Evolutionary conservation across 768 basidiomycete genomes (phyloP).

Genomic region (Daedaleopsis sinensis): DNA sequence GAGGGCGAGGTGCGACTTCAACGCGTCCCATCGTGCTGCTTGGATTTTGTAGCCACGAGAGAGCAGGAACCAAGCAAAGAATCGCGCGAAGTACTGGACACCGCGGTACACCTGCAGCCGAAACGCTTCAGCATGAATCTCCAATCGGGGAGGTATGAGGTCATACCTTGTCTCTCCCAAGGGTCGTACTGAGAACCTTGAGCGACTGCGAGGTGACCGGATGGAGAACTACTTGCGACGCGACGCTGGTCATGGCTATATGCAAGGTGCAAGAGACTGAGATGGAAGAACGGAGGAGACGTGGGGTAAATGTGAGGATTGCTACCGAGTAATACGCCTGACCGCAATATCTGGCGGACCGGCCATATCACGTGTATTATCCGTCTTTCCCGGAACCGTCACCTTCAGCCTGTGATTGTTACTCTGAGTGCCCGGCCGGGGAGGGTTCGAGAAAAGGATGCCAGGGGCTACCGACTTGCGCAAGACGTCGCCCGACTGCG

Average conservation of each 20-base stretch:
- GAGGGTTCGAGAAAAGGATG: too few relatives aligned
- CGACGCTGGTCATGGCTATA: conserved; percentile 43
- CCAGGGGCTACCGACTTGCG: too few relatives aligned
- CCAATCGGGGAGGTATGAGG: neutral
- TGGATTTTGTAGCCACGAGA: conserved; percentile 69
- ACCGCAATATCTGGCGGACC: conserved; percentile 15
- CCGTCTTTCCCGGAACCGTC: conserved; percentile 14
- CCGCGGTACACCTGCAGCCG: conserved; percentile 76
- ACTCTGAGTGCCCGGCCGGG: too few relatives aligned
- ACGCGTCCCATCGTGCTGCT: conserved; percentile 76
- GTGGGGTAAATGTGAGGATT: neutral
- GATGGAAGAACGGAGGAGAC: conserved; percentile 1
- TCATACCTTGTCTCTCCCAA: conserved; percentile 88
- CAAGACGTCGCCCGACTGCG: neutral
- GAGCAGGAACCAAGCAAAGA: conserved; percentile 83
- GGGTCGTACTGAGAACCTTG: conserved; percentile 77
- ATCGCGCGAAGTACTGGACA: conserved; percentile 87
- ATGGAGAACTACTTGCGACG: conserved; percentile 83
- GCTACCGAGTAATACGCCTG: conserved; percentile 1
- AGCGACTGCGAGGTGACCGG: conserved; percentile 76
- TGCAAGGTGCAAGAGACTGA: neutral
- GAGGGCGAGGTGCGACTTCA: conserved; percentile 84
- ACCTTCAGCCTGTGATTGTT: too few relatives aligned
- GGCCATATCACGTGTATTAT: conserved; percentile 31
- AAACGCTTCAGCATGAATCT: neutral